Conservation (phyloP, 1,139 yeast genomes). For the Magnusiomyces magnusii region DNA sequence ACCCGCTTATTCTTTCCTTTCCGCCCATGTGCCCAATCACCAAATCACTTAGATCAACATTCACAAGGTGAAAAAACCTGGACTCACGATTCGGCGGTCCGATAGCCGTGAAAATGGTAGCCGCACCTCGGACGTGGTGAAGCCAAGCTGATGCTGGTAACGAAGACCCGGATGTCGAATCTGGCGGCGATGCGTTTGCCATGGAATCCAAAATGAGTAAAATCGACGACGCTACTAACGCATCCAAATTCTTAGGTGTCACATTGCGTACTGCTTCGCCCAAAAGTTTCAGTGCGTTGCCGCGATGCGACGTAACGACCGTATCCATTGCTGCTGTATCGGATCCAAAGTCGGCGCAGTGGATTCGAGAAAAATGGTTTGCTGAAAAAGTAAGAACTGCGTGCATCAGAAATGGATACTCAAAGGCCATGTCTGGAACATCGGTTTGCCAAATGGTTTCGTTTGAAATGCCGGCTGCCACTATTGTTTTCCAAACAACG, state of each 20-base stretch:
- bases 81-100: slow-evolving; percentile 79
- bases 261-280: slow-evolving; percentile 83
- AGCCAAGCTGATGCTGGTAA: slow-evolving; percentile 95
- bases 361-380: slow-evolving; percentile 63
- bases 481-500: slow-evolving; percentile 76
- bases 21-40: slow-evolving; percentile 23
- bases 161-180: slow-evolving; percentile 35
- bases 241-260: slow-evolving; percentile 80
- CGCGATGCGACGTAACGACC: slow-evolving; percentile 78
- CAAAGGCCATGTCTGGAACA: slow-evolving; percentile 81
- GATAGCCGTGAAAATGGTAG: slow-evolving; percentile 87
- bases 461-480: slow-evolving; percentile 85
- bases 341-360: slow-evolving; percentile 12
- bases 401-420: slow-evolving; percentile 88
- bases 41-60: slow-evolving; percentile 73
- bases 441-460: slow-evolving; percentile 81
- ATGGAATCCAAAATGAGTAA: slow-evolving; percentile 85
- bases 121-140: slow-evolving; percentile 97
- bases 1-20: background rate
- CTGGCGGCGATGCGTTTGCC: slow-evolving; percentile 78
- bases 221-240: slow-evolving; percentile 85
- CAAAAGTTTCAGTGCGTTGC: slow-evolving; percentile 71
- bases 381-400: slow-evolving; percentile 88
- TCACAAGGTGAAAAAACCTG: slow-evolving; percentile 33
- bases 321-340: slow-evolving; percentile 41